Evolutionary conservation across 1,284 basidiomycete species (phyloP), one percentile per base, ranked within the genome.

Genomic region (Phenoliferia sp.): DNA sequence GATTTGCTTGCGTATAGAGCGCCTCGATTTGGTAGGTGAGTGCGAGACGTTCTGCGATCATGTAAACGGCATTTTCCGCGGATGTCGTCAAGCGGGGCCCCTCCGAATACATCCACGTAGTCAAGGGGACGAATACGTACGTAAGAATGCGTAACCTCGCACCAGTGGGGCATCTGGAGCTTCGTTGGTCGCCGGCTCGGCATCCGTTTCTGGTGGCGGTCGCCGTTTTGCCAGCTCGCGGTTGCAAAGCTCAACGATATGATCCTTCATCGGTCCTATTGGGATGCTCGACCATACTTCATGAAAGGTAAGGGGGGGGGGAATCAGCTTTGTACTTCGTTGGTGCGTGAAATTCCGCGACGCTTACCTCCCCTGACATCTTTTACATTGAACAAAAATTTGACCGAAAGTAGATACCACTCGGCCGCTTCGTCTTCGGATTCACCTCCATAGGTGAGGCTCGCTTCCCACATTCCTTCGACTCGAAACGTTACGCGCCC

Each of bases 331-430:
- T 19, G 26, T 22, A 19, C 32, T 58, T 22, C 7, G 19, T 22
- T 19, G 32, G 19, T 3, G 48, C 26, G 28, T 15, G 4, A 29
- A 31, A 50, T 48, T 54, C n/a, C 36, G 39, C n/a, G 33, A 31
- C 9, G 22, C 70, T 28, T 29, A 68, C 65, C 55, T 58, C 75
- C 66, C 48, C 65, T 31, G 15, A 65, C 57, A 39, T 74, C 36
- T 87, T 88, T 29, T 7, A 91, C 83, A n/a, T 80, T 85, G 68
- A 92, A 86, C 35, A 89, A 80, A 73, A 92, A 93, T 73, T 88
- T 86, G 1, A 90, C 85, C 69, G 87, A 82, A 12, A 89, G 85
- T 74, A 92, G 88, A 77, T 90, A 92, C 92, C 91, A 94, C 0
- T 87, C 85, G 67, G 89, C 88, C 34, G 84, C 81, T 64, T 81